Percentiles rank a stretch among this genome's conserved stretches.
Evolutionary conservation across 768 basidiomycete species (phyloP).

Genomic region (Hemileccinum impolitum): DNA sequence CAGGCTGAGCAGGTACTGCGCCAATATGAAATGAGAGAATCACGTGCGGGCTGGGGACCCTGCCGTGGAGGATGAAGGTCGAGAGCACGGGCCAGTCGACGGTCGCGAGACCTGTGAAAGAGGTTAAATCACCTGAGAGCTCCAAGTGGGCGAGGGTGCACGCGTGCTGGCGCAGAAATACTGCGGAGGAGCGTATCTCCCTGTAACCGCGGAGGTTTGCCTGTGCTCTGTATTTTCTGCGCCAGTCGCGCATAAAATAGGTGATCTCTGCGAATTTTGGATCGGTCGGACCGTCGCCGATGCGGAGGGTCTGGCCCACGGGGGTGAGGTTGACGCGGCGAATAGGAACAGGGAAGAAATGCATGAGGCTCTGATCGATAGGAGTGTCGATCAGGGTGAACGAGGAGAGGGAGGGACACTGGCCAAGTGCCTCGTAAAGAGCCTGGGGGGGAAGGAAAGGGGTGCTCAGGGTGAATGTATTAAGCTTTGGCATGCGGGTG

Average conservation of each 20-base stretch:
- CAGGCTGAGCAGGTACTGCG: neutral
- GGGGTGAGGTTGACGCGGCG: constrained; percentile 28
- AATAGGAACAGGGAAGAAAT: constrained; percentile 25
- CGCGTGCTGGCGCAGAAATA: constrained; percentile 31
- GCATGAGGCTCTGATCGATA: constrained; percentile 34
- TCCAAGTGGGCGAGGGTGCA: constrained; percentile 29
- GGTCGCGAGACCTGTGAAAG: constrained; percentile 25
- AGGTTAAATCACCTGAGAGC: constrained; percentile 29
- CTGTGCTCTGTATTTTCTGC: constrained; percentile 34
- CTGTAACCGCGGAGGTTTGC: constrained; percentile 27
- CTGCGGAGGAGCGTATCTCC: constrained; percentile 29
- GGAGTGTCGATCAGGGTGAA: constrained; percentile 33
- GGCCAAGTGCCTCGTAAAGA: constrained; percentile 27
- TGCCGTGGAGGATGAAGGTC: constrained; percentile 32
- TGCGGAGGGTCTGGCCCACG: constrained; percentile 34
- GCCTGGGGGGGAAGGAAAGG: constrained; percentile 32
- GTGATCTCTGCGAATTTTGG: constrained; percentile 30
- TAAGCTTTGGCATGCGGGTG: constrained; percentile 30
- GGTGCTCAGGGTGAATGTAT: constrained; percentile 25
- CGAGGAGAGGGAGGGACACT: constrained; percentile 25
- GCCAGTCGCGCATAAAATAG: constrained; percentile 36
- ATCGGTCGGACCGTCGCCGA: constrained; percentile 34
- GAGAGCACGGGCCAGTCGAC: constrained; percentile 30
- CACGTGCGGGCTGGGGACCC: constrained; percentile 17
- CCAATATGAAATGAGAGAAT: constrained; percentile 15